Evolutionary conservation across 805 yeast species (phyloP).

Genomic region (Yarrowia deformans): DNA sequence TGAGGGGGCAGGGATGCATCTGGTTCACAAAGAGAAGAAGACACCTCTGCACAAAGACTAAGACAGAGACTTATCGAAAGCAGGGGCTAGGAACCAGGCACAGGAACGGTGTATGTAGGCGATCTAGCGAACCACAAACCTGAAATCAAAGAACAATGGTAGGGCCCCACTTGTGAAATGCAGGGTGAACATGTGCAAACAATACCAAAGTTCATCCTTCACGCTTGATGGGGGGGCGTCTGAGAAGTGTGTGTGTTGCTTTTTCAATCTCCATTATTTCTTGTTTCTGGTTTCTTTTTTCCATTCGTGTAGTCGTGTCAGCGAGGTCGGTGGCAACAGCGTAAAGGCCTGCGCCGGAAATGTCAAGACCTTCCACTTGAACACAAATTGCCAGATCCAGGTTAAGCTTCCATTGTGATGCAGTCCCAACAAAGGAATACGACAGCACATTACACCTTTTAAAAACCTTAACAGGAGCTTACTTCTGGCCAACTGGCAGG

Average conservation of each 20-base stretch:
- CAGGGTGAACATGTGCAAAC: neutral
- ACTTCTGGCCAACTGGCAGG: neutral
- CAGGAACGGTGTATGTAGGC: neutral
- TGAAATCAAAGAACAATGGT: neutral
- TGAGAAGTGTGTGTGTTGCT: neutral
- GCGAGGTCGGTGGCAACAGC: conserved; percentile 5
- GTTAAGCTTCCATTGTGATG: conserved; percentile 30
- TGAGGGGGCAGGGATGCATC: neutral
- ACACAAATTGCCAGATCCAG: conserved; percentile 34
- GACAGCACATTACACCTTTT: neutral
- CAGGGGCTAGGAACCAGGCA: conserved; percentile 22
- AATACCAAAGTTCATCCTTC: conserved; percentile 15
- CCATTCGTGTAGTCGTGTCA: neutral
- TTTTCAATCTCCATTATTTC: neutral
- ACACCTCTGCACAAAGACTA: neutral
- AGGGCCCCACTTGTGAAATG: neutral
- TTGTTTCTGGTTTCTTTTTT: neutral
- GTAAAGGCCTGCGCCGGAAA: conserved; percentile 27
- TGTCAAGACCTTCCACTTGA: conserved; percentile 5
- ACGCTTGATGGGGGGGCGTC: neutral
- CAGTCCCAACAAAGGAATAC: conserved; percentile 4
- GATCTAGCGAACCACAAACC: neutral
- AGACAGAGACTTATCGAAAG: neutral
- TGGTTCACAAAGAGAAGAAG: too few relatives aligned
- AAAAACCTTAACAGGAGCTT: neutral